These are phyloP conservation scores for Chaetomium fimeti DNA, from an alignment of 495 filamentous ascomycete species.

Conservation along the genomic window DNA sequence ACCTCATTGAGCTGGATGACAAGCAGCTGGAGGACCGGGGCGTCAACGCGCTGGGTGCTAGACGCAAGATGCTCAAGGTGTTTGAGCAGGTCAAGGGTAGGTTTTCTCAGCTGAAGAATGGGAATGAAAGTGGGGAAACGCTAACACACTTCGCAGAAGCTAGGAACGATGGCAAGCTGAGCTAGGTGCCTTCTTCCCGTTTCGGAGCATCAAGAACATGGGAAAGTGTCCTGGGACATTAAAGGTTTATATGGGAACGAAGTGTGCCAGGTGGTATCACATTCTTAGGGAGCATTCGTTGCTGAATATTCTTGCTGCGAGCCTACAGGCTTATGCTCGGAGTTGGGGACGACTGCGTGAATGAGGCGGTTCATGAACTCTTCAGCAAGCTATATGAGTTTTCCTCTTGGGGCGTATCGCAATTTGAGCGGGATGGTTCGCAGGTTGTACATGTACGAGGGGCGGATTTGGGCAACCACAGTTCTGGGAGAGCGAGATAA, in stretches of 20 bases:
- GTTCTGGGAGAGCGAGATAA: background rate
- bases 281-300: constrained; percentile 12
- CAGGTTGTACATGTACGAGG: constrained; percentile 3
- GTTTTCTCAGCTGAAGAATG: constrained; percentile 4
- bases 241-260: background rate
- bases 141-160: constrained; percentile 31
- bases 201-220: background rate
- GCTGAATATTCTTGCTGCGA: constrained; percentile 12
- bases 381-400: background rate
- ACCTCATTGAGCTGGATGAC: constrained; percentile 87
- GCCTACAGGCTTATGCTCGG: background rate
- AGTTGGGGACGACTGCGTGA: background rate
- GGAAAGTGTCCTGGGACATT: background rate
- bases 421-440: background rate
- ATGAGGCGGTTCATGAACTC: background rate
- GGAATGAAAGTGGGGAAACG: background rate
- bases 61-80: constrained; percentile 98
- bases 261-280: constrained; percentile 1
- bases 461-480: background rate
- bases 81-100: constrained; percentile 89
- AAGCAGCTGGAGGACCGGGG: constrained; percentile 89
- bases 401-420: background rate
- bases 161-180: constrained; percentile 53
- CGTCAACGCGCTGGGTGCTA: constrained; percentile 90
- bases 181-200: constrained; percentile 17